Conservation (phyloP, 495 filamentous ascomycete species). For the Lentithecium fluviatile region DNA sequence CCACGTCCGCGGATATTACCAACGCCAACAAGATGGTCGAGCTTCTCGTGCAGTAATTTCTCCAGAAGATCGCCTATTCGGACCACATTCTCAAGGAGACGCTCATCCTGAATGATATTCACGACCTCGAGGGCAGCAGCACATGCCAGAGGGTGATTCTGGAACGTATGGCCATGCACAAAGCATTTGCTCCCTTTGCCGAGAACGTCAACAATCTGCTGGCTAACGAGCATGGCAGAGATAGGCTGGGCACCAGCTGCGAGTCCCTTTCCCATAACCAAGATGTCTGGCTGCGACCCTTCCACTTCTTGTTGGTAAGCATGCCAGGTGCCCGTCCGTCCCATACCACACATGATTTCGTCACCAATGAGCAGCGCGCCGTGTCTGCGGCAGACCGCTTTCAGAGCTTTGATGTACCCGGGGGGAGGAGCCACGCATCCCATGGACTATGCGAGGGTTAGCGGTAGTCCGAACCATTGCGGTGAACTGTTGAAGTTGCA, state of each 20-base stretch:
- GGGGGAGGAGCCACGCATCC: conserved; percentile 63
- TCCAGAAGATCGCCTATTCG: conserved; percentile 54
- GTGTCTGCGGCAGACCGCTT: conserved; percentile 60
- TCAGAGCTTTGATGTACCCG: conserved; percentile 65
- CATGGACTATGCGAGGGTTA: conserved; percentile 49
- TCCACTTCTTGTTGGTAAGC: conserved; percentile 45
- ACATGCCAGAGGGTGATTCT: conserved; percentile 59
- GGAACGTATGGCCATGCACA: conserved; percentile 47
- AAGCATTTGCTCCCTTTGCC: conserved; percentile 24
- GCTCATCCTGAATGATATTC: conserved; percentile 55
- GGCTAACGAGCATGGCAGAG: conserved; percentile 27
- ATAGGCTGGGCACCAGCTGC: conserved; percentile 30
- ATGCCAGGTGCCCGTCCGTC: conserved; percentile 43
- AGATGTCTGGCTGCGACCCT: conserved; percentile 45
- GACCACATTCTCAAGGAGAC: conserved; percentile 54
- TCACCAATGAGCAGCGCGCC: conserved; percentile 70
- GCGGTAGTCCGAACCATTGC: neutral
- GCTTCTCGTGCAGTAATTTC: conserved; percentile 44
- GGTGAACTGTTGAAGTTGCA: too few relatives aligned
- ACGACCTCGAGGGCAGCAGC: conserved; percentile 63
- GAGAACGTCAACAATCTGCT: conserved; percentile 26
- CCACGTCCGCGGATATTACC: conserved; percentile 65
- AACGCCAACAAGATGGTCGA: conserved; percentile 56
- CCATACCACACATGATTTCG: conserved; percentile 71
- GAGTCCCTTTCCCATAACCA: conserved; percentile 45